Percentiles rank a stretch among this genome's conserved stretches.
These are phyloP conservation scores for Cladosporium sp. DNA, from an alignment of 2,329 filamentous ascomycete species.

Conservation along the genomic window DNA sequence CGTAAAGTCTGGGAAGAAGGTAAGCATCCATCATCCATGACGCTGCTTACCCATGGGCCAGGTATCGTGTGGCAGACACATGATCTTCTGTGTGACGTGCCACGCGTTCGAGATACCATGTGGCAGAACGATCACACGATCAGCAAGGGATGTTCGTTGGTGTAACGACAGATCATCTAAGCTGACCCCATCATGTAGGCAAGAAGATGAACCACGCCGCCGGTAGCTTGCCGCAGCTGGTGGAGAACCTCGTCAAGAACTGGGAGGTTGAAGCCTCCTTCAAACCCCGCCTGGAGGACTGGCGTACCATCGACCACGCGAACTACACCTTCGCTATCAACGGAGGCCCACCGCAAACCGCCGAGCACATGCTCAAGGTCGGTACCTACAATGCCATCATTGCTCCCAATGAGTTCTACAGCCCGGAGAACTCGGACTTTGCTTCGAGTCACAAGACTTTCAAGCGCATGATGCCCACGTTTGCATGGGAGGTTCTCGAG, in stretches of 20 bases:
- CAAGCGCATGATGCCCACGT: slow-evolving; percentile 71
- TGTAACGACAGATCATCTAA: slow-evolving; percentile 3
- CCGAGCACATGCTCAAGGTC: slow-evolving; percentile 65
- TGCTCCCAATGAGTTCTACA: slow-evolving; percentile 63
- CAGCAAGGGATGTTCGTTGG: slow-evolving; percentile 16
- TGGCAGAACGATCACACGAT: neutral
- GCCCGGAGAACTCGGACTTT: slow-evolving; percentile 62
- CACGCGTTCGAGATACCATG: slow-evolving; percentile 4
- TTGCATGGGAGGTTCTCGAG: slow-evolving; percentile 70
- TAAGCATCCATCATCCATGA: slow-evolving; percentile 38
- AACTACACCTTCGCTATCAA: slow-evolving; percentile 66
- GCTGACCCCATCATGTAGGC: slow-evolving; percentile 42
- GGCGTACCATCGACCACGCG: slow-evolving; percentile 63
- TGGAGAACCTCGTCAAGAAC: slow-evolving; percentile 71
- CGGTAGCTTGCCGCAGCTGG: slow-evolving; percentile 59
- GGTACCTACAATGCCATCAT: slow-evolving; percentile 71
- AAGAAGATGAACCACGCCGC: slow-evolving; percentile 58
- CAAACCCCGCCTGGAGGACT: slow-evolving; percentile 62
- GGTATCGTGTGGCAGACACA: slow-evolving; percentile 6
- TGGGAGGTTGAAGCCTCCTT: slow-evolving; percentile 72
- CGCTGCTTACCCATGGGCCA: neutral
- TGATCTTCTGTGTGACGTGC: neutral
- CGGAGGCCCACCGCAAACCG: slow-evolving; percentile 57
- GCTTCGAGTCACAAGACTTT: slow-evolving; percentile 67
- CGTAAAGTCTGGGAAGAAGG: slow-evolving; percentile 60